Percentiles rank a stretch among this genome's conserved stretches.
These are phyloP conservation scores for Ensete ventricosum DNA, from an alignment of 176 grass and related monocot genomes.

Conservation along the genomic window DNA sequence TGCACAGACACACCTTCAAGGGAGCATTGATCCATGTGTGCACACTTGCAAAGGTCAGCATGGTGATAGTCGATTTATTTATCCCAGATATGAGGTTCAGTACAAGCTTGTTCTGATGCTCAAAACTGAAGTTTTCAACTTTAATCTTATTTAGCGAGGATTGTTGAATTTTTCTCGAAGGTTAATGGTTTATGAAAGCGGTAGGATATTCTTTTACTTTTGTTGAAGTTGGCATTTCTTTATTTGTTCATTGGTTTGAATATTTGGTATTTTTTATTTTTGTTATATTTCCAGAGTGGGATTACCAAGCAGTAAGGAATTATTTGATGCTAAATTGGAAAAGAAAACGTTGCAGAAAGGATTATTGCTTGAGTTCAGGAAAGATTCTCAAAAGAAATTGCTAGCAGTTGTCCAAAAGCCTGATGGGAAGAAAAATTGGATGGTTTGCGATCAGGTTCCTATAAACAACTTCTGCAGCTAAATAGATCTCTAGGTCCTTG, in stretches of 20 bases:
- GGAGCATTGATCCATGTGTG: too few relatives aligned
- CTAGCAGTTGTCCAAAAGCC: conserved; percentile 72
- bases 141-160: too few relatives aligned
- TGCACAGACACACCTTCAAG: too few relatives aligned
- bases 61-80: too few relatives aligned
- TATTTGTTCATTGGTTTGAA: background rate
- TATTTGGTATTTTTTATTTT: background rate
- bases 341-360: conserved; percentile 73
- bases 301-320: conserved; percentile 56
- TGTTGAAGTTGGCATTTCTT: background rate
- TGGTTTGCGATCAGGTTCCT: conserved; percentile 75
- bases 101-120: too few relatives aligned
- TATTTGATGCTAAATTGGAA: conserved; percentile 44
- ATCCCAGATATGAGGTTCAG: too few relatives aligned
- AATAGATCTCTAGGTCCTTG: conserved; percentile 11
- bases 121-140: too few relatives aligned
- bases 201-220: background rate
- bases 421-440: conserved; percentile 94
- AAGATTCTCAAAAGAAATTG: conserved; percentile 72
- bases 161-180: too few relatives aligned
- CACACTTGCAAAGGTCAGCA: too few relatives aligned
- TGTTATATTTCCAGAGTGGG: conserved; percentile 37
- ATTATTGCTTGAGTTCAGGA: conserved; percentile 76
- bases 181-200: background rate
- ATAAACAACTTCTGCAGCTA: conserved; percentile 11